Base-by-base conservation (phyloP, 192 early-diverging fungal genomes). In the Rhizoclosmatium globosum region DNA sequence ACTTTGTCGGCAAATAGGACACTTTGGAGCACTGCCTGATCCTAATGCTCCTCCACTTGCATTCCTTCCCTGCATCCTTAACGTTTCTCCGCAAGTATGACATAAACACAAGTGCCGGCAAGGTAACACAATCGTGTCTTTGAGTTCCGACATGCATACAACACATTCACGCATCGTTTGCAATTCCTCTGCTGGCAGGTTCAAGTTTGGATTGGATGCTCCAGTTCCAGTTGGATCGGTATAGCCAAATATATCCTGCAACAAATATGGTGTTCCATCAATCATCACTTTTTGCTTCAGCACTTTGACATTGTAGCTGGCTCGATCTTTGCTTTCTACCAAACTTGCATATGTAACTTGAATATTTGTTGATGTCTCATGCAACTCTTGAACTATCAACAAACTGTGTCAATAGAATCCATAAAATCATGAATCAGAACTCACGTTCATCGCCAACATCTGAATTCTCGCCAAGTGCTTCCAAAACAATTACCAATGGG, bases 91-190 rank as follows among this genome's bases (percentile, higher is more conserved):
- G 82, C 94, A 94, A 41, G 86, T 87, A 56, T 86, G 85, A 71
- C 94, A 95, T 47, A 94, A 87, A 83, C 94, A 95, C 79, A 95
- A 81, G 66, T 95, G 94, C n/a, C 94, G 84, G 66, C 94, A 95
- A 7, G 94, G 94, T 50, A 95, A 75, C 15, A 95, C 87, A 3
- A 93, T 84, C 1, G 92, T 93, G 78, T 93, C 90, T 68, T 89
- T 91, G 39, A 89, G 85, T 47, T 92, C 92, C 7, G 91, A 88
- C 70, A 95, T 82, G 78, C 94, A 95, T n/a, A 94, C 91, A 38
- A 92, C 90, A 78, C 94, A 95, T 50, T 94, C 92, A 6, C 83
- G 87, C 50, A 84, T 78, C 39, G 91, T 86, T 17, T 79, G 65
- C 53, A 74, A 56, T 15, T 64, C 62, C 19, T 45, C 42, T 23